Base-by-base conservation (phyloP, 139 green algal genomes). In the Chlorella sp. region DNA sequence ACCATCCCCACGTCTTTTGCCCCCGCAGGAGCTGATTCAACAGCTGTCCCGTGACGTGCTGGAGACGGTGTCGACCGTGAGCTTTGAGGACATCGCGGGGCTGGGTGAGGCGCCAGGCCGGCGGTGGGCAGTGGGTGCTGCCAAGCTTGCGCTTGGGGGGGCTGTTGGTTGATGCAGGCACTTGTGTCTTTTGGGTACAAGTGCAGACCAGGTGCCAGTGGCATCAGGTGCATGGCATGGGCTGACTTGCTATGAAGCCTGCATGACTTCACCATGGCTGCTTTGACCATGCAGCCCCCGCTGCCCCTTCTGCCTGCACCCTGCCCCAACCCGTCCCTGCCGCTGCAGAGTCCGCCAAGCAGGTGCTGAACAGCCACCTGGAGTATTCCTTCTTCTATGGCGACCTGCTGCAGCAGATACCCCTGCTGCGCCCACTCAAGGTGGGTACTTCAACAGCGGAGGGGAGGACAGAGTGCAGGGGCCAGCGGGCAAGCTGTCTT, bases 281-380 rank as follows among this genome's bases (percentile, higher is more conserved):
- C 75, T 22, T 9, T 57, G 48, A 57, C 48, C 48, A 57, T 14
- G 11, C 64, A 71, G 2, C 11, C 64, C 64, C 2, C 64, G 2
- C 16, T 14, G 21, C 64, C 73, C 36, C 36, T 81, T 48, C 73
- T 32, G 40, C 11, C 40, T 36, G 30, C 26, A n/a, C 7, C 39
- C 30, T 32, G 28, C 9, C 11, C 15, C 57, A n/a, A 22, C 57
- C 57, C 34, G 11, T 18, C 37, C 15, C 3, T 39, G 42, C 42
- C 21, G 0, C 40, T 40, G 30, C 79, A 85, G 79, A 85, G 28
- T 22, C 42, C 3, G 79, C 79, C 79, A 85, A 99, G 94, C 93
- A 94, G 37, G 95, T 99, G 90, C 94, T 99, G 73, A 94, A 98
- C 83, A 97, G 99, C 93, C 96, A 98, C 9, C 95, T 97, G 60